These are phyloP conservation scores for Millerozyma acaciae DNA, from an alignment of 805 yeast genomes.

Conservation along the genomic window DNA sequence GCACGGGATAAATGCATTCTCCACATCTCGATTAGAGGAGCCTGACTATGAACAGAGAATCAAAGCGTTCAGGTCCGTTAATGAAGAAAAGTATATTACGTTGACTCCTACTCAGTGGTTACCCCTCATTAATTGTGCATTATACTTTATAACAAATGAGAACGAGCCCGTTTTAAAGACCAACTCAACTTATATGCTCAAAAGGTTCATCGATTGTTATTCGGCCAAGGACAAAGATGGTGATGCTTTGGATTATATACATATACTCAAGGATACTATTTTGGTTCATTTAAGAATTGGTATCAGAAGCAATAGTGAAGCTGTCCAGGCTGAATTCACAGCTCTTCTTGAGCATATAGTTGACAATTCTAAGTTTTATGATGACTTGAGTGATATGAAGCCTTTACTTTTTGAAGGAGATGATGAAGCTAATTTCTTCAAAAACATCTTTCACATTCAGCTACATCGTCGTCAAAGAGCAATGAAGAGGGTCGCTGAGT, in stretches of 20 bases:
- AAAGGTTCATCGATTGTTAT: conserved; percentile 59
- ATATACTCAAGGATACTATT: conserved; percentile 48
- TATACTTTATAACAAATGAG: conserved; percentile 71
- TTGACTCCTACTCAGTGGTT: conserved; percentile 65
- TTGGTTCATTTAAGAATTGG: conserved; percentile 69
- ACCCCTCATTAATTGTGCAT: conserved; percentile 65
- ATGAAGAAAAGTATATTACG: conserved; percentile 46
- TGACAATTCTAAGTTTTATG: conserved; percentile 36
- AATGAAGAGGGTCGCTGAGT: conserved; percentile 55
- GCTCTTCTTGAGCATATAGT: conserved; percentile 63
- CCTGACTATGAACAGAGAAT: conserved; percentile 77
- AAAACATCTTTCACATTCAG: conserved; percentile 78
- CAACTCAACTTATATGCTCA: conserved; percentile 64
- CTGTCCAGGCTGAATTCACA: conserved; percentile 68
- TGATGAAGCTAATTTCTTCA: conserved; percentile 79
- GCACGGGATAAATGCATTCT: conserved; percentile 65
- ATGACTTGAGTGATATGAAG: conserved; percentile 63
- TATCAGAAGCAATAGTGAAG: conserved; percentile 54
- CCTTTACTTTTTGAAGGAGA: conserved; percentile 58
- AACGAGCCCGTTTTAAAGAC: conserved; percentile 78
- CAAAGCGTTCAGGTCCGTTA: conserved; percentile 60
- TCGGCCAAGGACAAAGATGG: conserved; percentile 22
- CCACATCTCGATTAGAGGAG: conserved; percentile 58
- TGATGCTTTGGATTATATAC: conserved; percentile 26
- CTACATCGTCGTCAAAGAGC: conserved; percentile 84